Evolutionary conservation across 495 filamentous ascomycete species (phyloP).

Genomic region (Hamigera avellanea): DNA sequence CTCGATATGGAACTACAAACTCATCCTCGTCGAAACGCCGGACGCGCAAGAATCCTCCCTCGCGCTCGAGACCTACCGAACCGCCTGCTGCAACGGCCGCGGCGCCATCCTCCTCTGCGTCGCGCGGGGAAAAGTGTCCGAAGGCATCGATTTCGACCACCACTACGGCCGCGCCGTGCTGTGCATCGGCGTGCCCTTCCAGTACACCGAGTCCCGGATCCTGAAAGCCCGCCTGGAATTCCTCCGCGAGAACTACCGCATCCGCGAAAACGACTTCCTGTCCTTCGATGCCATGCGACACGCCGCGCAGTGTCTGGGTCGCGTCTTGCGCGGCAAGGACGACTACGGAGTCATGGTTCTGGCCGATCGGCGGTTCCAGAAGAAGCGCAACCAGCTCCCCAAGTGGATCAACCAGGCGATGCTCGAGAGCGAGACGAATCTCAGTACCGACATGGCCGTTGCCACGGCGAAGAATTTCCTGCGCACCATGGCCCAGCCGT

Average conservation of each 20-base stretch:
- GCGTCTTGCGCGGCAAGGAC: constrained; percentile 91
- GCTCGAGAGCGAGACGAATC: constrained; percentile 67
- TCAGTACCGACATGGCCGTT: constrained; percentile 94
- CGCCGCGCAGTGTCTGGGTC: constrained; percentile 91
- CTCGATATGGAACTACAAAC: constrained; percentile 97
- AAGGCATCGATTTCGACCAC: constrained; percentile 99
- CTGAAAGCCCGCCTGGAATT: constrained; percentile 95
- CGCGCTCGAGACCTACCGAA: constrained; percentile 92
- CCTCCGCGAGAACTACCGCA: constrained; percentile 90
- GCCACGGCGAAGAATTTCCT: constrained; percentile 81
- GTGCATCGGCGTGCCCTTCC: constrained; percentile 95
- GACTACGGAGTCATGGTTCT: constrained; percentile 99
- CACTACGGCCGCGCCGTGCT: constrained; percentile 96
- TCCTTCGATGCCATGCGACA: constrained; percentile 99
- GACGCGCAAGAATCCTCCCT: constrained; percentile 95
- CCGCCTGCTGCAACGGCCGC: constrained; percentile 91
- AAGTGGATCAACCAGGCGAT: constrained; percentile 95
- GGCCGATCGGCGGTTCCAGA: constrained; percentile 81
- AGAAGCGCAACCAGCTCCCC: constrained; percentile 80
- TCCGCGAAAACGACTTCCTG: constrained; percentile 93
- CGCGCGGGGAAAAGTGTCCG: constrained; percentile 91
- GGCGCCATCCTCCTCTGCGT: constrained; percentile 90
- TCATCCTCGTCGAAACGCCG: constrained; percentile 95
- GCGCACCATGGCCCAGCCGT: constrained; percentile 81
- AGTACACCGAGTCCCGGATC: constrained; percentile 97